Conservation (phyloP, 768 basidiomycete genomes). For the Termitomyces eurrhizus region DNA sequence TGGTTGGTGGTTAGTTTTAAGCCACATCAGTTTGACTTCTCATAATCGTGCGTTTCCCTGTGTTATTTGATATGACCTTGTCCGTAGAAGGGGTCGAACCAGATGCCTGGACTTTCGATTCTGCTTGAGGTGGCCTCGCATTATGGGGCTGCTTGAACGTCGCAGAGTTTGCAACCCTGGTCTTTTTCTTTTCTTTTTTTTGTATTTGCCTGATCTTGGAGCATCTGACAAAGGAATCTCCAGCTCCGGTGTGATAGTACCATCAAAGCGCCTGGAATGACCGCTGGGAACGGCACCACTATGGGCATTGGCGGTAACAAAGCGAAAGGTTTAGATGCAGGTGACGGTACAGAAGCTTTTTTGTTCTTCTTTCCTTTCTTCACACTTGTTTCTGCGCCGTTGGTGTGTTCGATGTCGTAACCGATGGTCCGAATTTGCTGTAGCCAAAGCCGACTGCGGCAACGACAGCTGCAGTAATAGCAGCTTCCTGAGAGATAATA, state of each 20-base stretch:
- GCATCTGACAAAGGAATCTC: background rate
- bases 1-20: too few relatives aligned
- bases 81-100: background rate
- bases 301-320: constrained; percentile 5
- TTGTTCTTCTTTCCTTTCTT: constrained; percentile 23
- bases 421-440: constrained; percentile 20
- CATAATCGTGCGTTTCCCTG: background rate
- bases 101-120: constrained; percentile 28
- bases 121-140: background rate
- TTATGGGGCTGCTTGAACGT: background rate
- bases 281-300: constrained; percentile 30
- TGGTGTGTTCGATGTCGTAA: background rate
- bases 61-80: background rate
- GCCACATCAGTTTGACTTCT: too few relatives aligned
- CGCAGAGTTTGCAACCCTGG: constrained; percentile 25
- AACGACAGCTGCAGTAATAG: constrained; percentile 33
- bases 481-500: constrained; percentile 33
- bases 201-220: constrained; percentile 11
- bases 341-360: background rate
- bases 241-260: background rate
- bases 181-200: constrained; percentile 31
- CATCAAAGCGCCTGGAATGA: constrained; percentile 46
- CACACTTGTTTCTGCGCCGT: background rate
- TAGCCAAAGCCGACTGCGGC: constrained; percentile 39
- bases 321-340: background rate